Evolutionary conservation across 2,329 filamentous ascomycete genomes (phyloP), one percentile per base, ranked within the genome.

Genomic region (Beauveria scarabaeidicola): DNA sequence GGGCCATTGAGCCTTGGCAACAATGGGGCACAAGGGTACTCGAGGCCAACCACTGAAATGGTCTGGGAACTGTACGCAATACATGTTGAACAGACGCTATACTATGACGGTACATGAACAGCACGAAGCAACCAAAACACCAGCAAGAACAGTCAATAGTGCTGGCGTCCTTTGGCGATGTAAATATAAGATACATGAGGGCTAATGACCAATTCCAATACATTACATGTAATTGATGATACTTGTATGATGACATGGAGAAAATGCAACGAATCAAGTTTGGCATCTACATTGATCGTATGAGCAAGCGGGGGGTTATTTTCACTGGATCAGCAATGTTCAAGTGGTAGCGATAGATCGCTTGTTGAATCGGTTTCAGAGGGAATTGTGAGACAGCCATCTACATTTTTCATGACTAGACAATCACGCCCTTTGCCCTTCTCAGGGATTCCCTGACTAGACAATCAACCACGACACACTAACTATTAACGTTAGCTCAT

Each of bases 101-200:
- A 41, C 40, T 52, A 38, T 38, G 29, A 55, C 36, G 52, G 58
- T 40, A 55, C 44, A 60, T 55, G 52, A 60, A 60, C 58, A 54
- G 52, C 51, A 55, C 58, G 32, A 55, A 55, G 58, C 52, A 50
- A n/a, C 23, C 13, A 36, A 23, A 43, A 13, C n/a, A 27, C 19
- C 19, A 41, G 48, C 56, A 11, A 25, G 38, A 29, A 23, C 23
- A 44, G 38, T 19, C 17, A 2, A 44, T 3, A 32, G 25, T 36
- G 25, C 25, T 44, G 38, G 25, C n/a, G 5, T 58, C 38, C 13
- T 47, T 32, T 32, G 38, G 38, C 55, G n/a, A 52, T 52, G 56
- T 58, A 58, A 52, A 44, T 58, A 44, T 10, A 58, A 9, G 23
- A 57, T 58, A 52, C 44, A 52, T 43, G 52, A 44, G 48, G 25